A percentile compares a stretch with the other conserved stretches of the same genome.
Conservation (phyloP, 371 early-diverging fungal species). For the Apophysomyces ossiformis region DNA sequence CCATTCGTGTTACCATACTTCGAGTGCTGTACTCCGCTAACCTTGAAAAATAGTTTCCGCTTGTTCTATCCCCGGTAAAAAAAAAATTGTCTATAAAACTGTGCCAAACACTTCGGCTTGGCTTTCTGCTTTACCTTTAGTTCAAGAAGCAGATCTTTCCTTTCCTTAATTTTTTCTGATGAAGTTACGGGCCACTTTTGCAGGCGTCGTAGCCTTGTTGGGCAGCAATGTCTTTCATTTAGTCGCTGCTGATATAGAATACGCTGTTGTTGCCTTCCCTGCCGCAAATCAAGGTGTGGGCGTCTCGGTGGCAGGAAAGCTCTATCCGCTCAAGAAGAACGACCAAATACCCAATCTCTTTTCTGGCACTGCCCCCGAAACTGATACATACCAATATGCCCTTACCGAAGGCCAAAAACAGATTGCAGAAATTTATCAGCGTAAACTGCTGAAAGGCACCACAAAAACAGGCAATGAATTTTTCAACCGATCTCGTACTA, state of each 20-base stretch:
- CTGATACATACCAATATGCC: conserved; percentile 26
- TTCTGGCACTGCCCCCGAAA: conserved; percentile 28
- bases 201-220: conserved; percentile 1
- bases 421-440: conserved; percentile 19
- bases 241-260: conserved; percentile 11
- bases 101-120: background rate
- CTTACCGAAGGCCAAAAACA: conserved; percentile 17
- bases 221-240: background rate
- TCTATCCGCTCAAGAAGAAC: conserved; percentile 16
- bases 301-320: conserved; percentile 27
- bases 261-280: conserved; percentile 39
- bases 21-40: background rate
- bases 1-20: background rate
- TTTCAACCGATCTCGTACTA: conserved; percentile 39
- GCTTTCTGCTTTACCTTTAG: background rate
- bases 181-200: background rate
- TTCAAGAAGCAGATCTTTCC: background rate
- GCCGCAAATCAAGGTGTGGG: conserved; percentile 21
- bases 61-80: conserved; percentile 6
- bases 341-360: conserved; percentile 22
- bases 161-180: background rate
- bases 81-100: background rate
- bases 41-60: conserved; percentile 2
- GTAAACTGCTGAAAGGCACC: conserved; percentile 34
- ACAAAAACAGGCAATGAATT: conserved; percentile 49